Evolutionary conservation across 768 basidiomycete genomes (phyloP).

Genomic region (Lentinula sp.): DNA sequence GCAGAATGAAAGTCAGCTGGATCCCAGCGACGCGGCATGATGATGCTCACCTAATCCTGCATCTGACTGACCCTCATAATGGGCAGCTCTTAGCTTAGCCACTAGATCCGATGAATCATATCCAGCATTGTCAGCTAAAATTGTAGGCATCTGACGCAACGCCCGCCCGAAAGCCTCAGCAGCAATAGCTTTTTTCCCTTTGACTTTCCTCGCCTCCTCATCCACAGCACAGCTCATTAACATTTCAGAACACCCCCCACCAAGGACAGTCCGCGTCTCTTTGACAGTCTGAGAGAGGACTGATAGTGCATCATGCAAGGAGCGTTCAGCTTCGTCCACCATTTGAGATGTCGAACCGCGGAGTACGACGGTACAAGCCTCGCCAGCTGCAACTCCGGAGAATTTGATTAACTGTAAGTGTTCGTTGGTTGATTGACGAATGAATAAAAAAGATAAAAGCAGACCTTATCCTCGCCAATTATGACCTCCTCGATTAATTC

Average conservation of each 20-base stretch:
- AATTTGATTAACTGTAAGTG: conserved; percentile 87
- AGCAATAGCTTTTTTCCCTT: conserved; percentile 93
- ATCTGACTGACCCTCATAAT: conserved; percentile 83
- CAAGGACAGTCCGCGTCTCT: conserved; percentile 91
- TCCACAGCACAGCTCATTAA: conserved; percentile 94
- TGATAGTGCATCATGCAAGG: conserved; percentile 94
- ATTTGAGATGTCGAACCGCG: conserved; percentile 98
- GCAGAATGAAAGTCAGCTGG: conserved; percentile 4
- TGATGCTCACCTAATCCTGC: conserved; percentile 74
- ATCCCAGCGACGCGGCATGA: background rate
- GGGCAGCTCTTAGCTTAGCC: conserved; percentile 81
- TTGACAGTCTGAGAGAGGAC: conserved; percentile 97
- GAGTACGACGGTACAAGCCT: conserved; percentile 96
- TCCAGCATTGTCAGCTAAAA: conserved; percentile 96
- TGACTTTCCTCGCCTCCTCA: conserved; percentile 74
- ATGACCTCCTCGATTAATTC: conserved; percentile 98
- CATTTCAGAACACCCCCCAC: conserved; percentile 98
- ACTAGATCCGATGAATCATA: conserved; percentile 98
- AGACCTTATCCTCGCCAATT: conserved; percentile 97
- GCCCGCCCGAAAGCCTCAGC: conserved; percentile 89
- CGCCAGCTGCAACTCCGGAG: conserved; percentile 95
- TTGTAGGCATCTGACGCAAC: conserved; percentile 90
- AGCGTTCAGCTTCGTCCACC: conserved; percentile 98
- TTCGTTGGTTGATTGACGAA: background rate
- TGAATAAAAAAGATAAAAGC: background rate